Percentiles rank a stretch among this genome's conserved stretches.
These are phyloP conservation scores for Heliamphora pulchella DNA, from an alignment of 179 eudicot genomes.

Conservation along the genomic window DNA sequence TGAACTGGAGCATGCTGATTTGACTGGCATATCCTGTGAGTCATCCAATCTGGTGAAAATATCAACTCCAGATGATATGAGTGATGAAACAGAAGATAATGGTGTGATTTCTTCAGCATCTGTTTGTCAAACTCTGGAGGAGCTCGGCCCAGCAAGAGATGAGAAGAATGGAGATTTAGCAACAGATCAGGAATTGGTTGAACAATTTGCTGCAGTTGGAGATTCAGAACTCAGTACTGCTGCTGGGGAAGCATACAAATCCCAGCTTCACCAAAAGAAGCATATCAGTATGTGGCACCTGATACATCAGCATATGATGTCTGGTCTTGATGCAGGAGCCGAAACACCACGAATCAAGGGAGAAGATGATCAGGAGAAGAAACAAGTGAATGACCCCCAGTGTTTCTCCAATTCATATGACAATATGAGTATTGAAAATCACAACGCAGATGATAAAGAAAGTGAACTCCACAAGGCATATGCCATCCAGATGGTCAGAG, in stretches of 20 bases:
- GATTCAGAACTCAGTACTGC: constrained; percentile 20
- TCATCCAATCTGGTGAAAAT: not conserved
- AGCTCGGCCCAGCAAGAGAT: not conserved
- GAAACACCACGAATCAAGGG: constrained; percentile 20
- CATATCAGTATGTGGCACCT: constrained; percentile 71
- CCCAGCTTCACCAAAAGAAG: constrained; percentile 39
- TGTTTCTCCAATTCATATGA: constrained; percentile 21
- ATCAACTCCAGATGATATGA: not conserved
- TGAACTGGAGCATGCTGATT: not conserved
- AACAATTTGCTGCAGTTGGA: constrained; percentile 8
- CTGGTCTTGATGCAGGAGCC: constrained; percentile 32
- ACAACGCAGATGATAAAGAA: constrained; percentile 35
- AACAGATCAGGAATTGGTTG: not conserved
- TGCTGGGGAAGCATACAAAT: constrained; percentile 20
- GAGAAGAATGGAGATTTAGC: constrained; percentile 7
- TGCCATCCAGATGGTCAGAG: constrained; percentile 66
- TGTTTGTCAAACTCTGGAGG: not conserved
- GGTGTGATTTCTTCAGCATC: not conserved
- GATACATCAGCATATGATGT: constrained; percentile 56
- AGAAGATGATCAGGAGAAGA: constrained; percentile 12
- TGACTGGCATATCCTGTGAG: not conserved
- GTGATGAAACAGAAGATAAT: constrained; percentile 3
- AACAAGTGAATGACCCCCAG: constrained; percentile 17
- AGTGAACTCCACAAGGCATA: constrained; percentile 57
- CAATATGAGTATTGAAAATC: constrained; percentile 15